A percentile compares a stretch with the other conserved stretches of the same genome.
Conservation (phyloP, 2,329 filamentous ascomycete genomes). For the Blastomyces gilchristii region DNA sequence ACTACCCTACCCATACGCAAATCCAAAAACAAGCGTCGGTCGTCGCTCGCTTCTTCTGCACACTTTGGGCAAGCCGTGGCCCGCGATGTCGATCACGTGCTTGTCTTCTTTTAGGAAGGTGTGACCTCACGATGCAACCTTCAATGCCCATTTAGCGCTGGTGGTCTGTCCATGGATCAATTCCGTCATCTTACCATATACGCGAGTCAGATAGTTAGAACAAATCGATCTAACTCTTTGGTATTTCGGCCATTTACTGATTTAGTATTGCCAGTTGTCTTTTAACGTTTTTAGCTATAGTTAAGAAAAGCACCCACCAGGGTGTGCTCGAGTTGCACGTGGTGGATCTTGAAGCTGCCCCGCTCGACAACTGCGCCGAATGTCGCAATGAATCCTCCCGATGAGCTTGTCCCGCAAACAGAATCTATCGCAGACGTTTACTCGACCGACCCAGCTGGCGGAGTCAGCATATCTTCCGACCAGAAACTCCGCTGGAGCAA, state of each 20-base stretch:
- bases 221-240: not conserved
- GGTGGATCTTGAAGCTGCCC: not conserved
- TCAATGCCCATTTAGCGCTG: not conserved
- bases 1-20: not conserved
- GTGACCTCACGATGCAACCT: not conserved
- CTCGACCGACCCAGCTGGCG: slow-evolving; percentile 65
- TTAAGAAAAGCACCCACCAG: not conserved
- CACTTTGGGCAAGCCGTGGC: not conserved
- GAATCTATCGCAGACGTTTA: slow-evolving; percentile 73
- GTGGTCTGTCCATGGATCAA: not conserved
- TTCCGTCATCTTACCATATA: not conserved
- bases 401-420: slow-evolving; percentile 58
- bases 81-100: no score
- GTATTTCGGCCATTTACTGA: not conserved
- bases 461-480: slow-evolving; percentile 53
- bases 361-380: not conserved
- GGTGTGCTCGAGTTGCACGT: not conserved
- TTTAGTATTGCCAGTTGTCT: not conserved
- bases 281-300: not conserved
- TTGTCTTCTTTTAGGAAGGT: not conserved
- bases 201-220: not conserved
- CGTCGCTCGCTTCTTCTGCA: not conserved
- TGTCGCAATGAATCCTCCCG: not conserved
- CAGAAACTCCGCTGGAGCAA: slow-evolving; percentile 67
- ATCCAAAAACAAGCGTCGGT: not conserved